Evolutionary conservation across 305 asterid genomes (phyloP), one percentile per base, ranked within the genome.

Genomic region (Rubia balearica): DNA sequence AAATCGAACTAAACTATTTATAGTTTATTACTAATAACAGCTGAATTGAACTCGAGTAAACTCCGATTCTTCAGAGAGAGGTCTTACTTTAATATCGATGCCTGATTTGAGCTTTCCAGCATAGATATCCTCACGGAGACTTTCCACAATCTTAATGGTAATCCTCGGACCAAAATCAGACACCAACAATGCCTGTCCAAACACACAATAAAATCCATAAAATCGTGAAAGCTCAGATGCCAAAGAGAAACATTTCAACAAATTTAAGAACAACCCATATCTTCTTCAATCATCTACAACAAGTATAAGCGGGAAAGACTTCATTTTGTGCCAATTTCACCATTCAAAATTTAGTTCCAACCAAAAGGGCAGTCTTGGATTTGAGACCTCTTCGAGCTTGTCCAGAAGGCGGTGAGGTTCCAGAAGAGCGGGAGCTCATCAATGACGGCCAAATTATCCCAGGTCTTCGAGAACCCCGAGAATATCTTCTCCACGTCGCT

Each of bases 101-200:
- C 99, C 97, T 7, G 96, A 87, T 83, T 94, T 94, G 85, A 94
- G 93, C 78, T 86, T 89, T 71, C 97, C 98, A 3, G 89, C 83
- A 59, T 91, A 88, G 78, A 91, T 91, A 85, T 94, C 99, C 74
- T 88, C 96, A 82, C 96, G 81, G 78, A 94, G 85, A 75, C 90
- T 85, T 73, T 94, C 99, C 75, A 94, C 96, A 49, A 94, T 89
- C 87, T 94, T 94, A 43, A 91, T 14, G 8, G 97, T 89, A 73
- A 89, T 89, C 83, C 84, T 85, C 22, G 96, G 99, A 71, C 97
- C 99, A 79, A 94, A 94, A 89, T 94, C 97, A 61, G 97, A 87
- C 60, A 91, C 93, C 78, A 94, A 71, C 36, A 94, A 80, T 59
- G 82, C 95, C 99, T 94, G 74, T 57, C 33, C 59, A 14, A 68